phyloP scores from a whole-genome alignment of 2,329 filamentous ascomycete genomes.

The Alternaria solani region DNA sequence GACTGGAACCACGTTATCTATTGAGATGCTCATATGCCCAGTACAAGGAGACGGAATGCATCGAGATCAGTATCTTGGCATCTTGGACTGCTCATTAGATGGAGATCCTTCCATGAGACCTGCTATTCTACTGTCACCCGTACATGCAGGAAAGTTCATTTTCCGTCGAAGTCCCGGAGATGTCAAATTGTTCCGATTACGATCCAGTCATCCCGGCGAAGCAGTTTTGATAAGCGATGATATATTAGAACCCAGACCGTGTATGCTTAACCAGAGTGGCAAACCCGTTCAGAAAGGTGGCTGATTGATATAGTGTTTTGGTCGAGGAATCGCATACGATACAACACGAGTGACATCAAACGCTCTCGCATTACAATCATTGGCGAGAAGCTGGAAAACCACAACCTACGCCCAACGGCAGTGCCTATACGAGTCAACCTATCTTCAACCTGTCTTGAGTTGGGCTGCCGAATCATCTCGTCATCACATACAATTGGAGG shows the following conservation, averaged over 20 bases:
- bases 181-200: background rate
- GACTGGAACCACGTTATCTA: background rate
- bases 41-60: background rate
- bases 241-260: too few relatives aligned
- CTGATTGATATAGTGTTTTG: background rate
- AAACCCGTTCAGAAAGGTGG: too few relatives aligned
- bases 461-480: accelerated
- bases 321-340: background rate
- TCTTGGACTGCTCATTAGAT: background rate
- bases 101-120: background rate
- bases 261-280: too few relatives aligned
- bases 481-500: background rate
- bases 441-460: background rate
- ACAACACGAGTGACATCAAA: background rate
- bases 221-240: too few relatives aligned
- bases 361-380: background rate
- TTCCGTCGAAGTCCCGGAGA: background rate
- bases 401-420: background rate
- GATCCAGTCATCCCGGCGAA: too few relatives aligned
- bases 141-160: background rate
- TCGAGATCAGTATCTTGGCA: background rate
- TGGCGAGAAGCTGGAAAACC: background rate
- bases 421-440: background rate
- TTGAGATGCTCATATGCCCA: background rate
- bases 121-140: background rate